Base-by-base conservation (phyloP, 371 early-diverging fungal genomes). In the Actinomucor elegans region DNA sequence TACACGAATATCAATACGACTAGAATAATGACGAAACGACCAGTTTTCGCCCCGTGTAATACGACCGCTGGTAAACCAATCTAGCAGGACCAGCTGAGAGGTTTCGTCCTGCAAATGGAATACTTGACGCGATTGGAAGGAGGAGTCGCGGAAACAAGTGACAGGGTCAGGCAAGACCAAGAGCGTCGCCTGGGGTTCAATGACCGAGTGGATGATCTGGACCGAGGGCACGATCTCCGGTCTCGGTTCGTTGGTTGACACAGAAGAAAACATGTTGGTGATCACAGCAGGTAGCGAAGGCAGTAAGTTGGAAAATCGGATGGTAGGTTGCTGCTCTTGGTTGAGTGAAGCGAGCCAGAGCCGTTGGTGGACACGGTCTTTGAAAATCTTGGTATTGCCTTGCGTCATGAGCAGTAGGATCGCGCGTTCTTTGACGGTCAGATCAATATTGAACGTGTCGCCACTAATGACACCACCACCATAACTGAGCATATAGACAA, bases 51-150 rank as follows among this genome's bases (percentile, higher is more conserved):
- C 91, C 0, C 89, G 59, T 5, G 81, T 77, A 56, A 78, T 68
- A 35, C 93, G 61, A 2, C 93, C 93, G 48, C 87, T 81, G 2
- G 90, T 89, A 62, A 90, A 84, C 91, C 93, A 93, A 55, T 93
- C 93, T 38, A 92, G 62, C 12, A 90, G 49, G 0, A 91, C 73
- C 4, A 90, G 51, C 15, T 84, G 81, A 0, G 83, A 69, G 6
- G 71, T 60, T 0, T 55, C 43, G 21, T 72, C 75, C 18, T 54
- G 43, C 10, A 89, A 52, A 11, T 62, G 38, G 24, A 88, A 71
- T 4, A 41, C 47, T 57, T 92, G 93, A 12, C 65, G 57, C 51
- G 90, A 90, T 47, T 61, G 63, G 55, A 83, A 92, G 4, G 76
- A 66, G 0, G 90, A 76, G 15, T 71, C 75, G 18, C 71, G 55